Evolutionary conservation across 139 green algal species (phyloP).

Genomic region (Mesostigma viride): DNA sequence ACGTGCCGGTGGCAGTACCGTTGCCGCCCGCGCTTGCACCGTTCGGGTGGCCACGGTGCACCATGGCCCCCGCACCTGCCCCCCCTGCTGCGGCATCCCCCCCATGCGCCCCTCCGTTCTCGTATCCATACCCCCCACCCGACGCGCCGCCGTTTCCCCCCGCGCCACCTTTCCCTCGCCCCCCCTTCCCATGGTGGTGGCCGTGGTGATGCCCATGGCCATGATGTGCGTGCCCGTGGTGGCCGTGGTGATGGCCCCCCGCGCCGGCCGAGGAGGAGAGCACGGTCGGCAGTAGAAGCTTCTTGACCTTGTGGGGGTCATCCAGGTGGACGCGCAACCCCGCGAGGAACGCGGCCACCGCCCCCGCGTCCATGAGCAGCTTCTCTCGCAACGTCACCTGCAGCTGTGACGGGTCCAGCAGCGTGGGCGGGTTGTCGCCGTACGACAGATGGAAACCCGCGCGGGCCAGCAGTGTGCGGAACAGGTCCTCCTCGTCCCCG

Average conservation of each 20-base stretch:
- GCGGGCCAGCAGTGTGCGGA: constrained; percentile 24
- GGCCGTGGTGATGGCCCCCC: background rate
- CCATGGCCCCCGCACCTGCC: too few species aligned
- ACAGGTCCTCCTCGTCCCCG: background rate
- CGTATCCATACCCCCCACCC: background rate
- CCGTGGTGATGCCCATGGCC: too few species aligned
- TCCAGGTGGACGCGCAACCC: constrained; percentile 42
- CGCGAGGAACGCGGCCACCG: constrained; percentile 38
- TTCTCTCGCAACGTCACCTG: constrained; percentile 33
- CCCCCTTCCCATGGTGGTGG: background rate
- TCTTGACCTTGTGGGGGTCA: constrained; percentile 37
- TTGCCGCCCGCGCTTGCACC: too few species aligned
- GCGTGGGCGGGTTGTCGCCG: constrained; percentile 15
- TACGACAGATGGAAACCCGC: constrained; percentile 36
- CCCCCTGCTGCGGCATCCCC: too few species aligned
- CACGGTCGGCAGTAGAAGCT: constrained; percentile 35
- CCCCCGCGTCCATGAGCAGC: constrained; percentile 33
- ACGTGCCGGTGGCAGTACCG: background rate
- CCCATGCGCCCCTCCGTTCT: background rate
- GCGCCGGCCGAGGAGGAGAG: background rate
- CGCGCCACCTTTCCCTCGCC: background rate
- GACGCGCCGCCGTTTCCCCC: too few species aligned
- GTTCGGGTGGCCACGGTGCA: too few species aligned
- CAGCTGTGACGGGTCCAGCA: constrained; percentile 29
- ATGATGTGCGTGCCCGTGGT: too few species aligned